Evolutionary conservation across 2,329 filamentous ascomycete genomes (phyloP), one percentile per base, ranked within the genome.

Genomic region (Metarhizium rileyi): DNA sequence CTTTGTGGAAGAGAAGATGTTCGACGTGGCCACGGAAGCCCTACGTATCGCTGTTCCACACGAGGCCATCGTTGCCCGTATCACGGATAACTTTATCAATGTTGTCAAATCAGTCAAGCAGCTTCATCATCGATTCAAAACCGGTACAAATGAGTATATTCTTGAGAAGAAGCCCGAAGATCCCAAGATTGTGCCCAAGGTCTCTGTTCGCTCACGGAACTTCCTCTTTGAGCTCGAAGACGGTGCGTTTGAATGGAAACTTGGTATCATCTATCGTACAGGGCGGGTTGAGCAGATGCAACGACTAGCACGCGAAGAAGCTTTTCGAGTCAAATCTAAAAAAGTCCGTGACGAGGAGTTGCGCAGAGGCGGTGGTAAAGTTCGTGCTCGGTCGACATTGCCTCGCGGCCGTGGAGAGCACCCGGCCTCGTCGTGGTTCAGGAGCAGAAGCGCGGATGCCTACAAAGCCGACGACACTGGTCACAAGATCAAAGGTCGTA

Each of bases 241-340:
- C 63, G 91, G 93, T 46, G 85, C 88, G 0, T 98, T 98, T 60
- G 93, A 98, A 65, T 98, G 90, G 87, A 97, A 96, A 63, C 73
- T 98, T 9, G 89, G 90, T 16, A 83, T 90, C 61, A 98, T 98
- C 47, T 98, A 97, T 65, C 83, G 91, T 28, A 81, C 88, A 43
- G 93, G 94, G 0, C 76, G 91, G 20, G 73, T 90, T 49, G 93
- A 98, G 65, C 91, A 97, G 66, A 84, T 85, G 63, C 93, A 97
- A 65, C 80, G 93, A 20, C 72, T 95, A 49, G 90, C 91, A 4
- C 82, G 93, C 41, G 89, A 95, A 64, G 89, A 95, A 56, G 91
- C 91, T 0, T 97, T 94, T 66, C 74, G 82, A 14, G 73, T 95
- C 52, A 98, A 98, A 65, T 78, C 86, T 14, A 94, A 90, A 64